Base-by-base conservation (phyloP, 345 rosid species). In the Cardamine occulta region DNA sequence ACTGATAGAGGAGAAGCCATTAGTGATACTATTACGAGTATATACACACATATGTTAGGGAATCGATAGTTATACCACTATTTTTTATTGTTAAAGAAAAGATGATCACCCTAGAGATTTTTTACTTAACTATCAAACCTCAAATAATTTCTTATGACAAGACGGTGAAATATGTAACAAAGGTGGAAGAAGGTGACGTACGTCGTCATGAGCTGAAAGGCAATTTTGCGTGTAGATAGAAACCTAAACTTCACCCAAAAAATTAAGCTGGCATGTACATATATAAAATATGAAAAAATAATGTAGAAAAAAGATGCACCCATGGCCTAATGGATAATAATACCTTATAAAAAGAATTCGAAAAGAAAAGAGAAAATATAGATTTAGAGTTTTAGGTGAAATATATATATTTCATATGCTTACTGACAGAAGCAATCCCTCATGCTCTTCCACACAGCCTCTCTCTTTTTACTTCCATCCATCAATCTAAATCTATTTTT, bases 351-450 rank as follows among this genome's bases (percentile, higher is more conserved):
- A 4, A 19, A 18, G 23, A 31, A 28, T n/a, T 4, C 0, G 1
- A 66, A 7, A 17, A 42, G 14, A 35, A 57, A 56, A 57, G 54
- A 39, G 18, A 28, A 64, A 63, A 45, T 63, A 53, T 63, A 45
- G 37, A 57, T 37, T 66, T 78, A 78, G 69, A 63, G 65, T 45
- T 66, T 66, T 66, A 59, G 54, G 58, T 78, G 56, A 40, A 68
- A 58, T 66, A 1, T 57, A 65, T 15, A 52, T 51, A 78, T 52
- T 48, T 31, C 68, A 78, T 78, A 78, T 78, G 81, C 59, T 54
- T 18, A 78, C 81, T 78, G 81, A 78, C 81, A 78, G 81, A 72
- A 78, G 81, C 81, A 78, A 78, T 61, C 78, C 37, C 69, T 73
- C 78, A 60, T 72, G 69, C 81, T 52, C 78, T 73, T 73, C 39